Percentiles rank a stretch among this genome's conserved stretches.
phyloP scores from a whole-genome alignment of 192 early-diverging fungal genomes.

The Backusella morwellensis region DNA sequence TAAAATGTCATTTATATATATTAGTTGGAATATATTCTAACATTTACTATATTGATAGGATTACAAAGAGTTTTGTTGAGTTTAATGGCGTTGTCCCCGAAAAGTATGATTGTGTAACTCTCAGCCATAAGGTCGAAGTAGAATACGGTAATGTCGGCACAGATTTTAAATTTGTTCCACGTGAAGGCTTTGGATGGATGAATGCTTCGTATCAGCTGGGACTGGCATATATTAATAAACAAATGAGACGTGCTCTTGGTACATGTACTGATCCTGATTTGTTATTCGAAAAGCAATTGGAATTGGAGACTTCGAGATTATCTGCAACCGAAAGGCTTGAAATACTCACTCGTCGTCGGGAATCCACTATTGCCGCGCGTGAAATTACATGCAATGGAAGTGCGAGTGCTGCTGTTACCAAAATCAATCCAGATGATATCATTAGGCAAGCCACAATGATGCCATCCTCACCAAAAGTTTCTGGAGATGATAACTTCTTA shows the following conservation, averaged over 20 bases:
- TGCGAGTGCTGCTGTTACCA: background rate
- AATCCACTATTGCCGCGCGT: slow-evolving; percentile 6
- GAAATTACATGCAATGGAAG: background rate
- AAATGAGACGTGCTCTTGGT: slow-evolving; percentile 79
- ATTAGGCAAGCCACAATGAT: background rate
- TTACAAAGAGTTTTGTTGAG: slow-evolving; percentile 94
- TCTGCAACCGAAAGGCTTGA: background rate
- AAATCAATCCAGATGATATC: slow-evolving; percentile 11
- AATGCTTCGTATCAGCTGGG: slow-evolving; percentile 91
- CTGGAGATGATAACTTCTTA: background rate
- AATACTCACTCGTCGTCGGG: background rate
- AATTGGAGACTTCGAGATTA: background rate
- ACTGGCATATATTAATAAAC: slow-evolving; percentile 65
- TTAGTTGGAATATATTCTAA: background rate
- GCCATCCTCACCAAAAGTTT: background rate
- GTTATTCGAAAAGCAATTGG: slow-evolving; percentile 28
- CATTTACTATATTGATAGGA: slow-evolving; percentile 30
- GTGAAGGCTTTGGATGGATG: slow-evolving; percentile 99
- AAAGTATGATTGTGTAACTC: slow-evolving; percentile 94
- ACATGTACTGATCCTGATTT: slow-evolving; percentile 34
- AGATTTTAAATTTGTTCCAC: slow-evolving; percentile 93
- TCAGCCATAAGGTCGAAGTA: slow-evolving; percentile 77
- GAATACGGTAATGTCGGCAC: slow-evolving; percentile 97
- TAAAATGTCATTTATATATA: slow-evolving; percentile 23
- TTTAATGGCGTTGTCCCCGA: slow-evolving; percentile 97